These are phyloP conservation scores for Cladosporium oxysporum DNA, from an alignment of 2,329 filamentous ascomycete species.

Conservation along the genomic window DNA sequence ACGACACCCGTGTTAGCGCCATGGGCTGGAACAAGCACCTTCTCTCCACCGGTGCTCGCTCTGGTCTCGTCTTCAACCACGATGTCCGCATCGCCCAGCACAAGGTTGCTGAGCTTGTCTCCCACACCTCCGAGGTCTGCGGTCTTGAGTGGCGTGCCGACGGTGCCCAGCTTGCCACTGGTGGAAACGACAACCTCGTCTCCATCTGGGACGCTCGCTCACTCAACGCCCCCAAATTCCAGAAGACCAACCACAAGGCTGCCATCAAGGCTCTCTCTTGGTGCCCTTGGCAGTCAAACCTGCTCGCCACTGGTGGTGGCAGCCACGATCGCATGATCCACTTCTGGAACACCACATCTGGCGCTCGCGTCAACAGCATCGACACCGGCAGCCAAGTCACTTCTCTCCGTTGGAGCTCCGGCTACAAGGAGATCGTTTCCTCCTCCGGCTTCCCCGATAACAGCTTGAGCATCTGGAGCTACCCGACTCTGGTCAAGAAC, in stretches of 20 bases:
- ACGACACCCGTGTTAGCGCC: constrained; percentile 93
- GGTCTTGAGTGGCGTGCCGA: constrained; percentile 97
- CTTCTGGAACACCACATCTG: constrained; percentile 99
- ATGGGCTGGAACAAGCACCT: constrained; percentile 99
- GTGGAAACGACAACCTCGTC: constrained; percentile 97
- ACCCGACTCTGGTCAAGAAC: constrained; percentile 94
- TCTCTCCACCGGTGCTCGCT: constrained; percentile 90
- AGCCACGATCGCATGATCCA: constrained; percentile 98
- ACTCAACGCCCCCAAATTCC: constrained; percentile 92
- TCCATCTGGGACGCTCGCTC: constrained; percentile 98
- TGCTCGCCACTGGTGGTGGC: constrained; percentile 92
- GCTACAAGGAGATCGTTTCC: constrained; percentile 97
- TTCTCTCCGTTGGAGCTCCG: constrained; percentile 91
- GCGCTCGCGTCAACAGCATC: constrained; percentile 97
- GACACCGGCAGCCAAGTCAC: constrained; percentile 98
- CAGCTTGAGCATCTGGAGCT: constrained; percentile 98
- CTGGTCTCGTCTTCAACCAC: constrained; percentile 95
- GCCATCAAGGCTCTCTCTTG: constrained; percentile 97
- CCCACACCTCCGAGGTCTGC: constrained; percentile 96
- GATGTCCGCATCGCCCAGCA: constrained; percentile 96
- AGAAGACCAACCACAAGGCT: constrained; percentile 99
- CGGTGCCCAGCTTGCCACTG: constrained; percentile 93
- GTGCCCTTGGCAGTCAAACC: constrained; percentile 98
- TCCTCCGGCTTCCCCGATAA: constrained; percentile 99
- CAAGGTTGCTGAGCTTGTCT: constrained; percentile 96